phyloP scores from a whole-genome alignment of 768 basidiomycete genomes.

The Suillus lakei region DNA sequence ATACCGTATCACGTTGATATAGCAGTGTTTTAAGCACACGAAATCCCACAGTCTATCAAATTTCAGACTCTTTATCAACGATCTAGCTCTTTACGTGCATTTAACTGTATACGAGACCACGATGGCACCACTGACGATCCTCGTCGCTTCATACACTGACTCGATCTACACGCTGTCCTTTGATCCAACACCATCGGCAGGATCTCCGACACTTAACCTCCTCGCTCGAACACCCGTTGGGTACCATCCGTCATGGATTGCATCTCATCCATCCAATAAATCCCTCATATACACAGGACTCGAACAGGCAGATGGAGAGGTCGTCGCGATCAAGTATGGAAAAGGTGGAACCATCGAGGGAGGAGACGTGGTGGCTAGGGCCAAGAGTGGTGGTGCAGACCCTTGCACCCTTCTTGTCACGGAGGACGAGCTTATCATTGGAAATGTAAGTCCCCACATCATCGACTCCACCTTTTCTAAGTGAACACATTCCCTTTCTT shows the following conservation, averaged over 20 bases:
- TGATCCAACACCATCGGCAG: conserved; percentile 60
- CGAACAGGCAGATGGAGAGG: conserved; percentile 69
- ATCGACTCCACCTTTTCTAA: neutral
- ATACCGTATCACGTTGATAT: neutral
- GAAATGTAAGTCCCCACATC: conserved; percentile 62
- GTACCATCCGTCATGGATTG: conserved; percentile 78
- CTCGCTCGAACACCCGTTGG: conserved; percentile 54
- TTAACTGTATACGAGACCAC: neutral
- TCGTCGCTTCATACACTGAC: conserved; percentile 70
- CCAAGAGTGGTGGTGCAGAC: conserved; percentile 57
- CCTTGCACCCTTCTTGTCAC: conserved; percentile 69
- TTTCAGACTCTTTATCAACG: neutral
- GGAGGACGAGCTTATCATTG: conserved; percentile 62
- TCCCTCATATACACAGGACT: conserved; percentile 68
- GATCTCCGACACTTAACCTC: conserved; percentile 54
- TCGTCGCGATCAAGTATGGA: conserved; percentile 63
- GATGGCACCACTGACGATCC: conserved; percentile 43
- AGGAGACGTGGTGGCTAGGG: conserved; percentile 52
- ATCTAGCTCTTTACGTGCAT: neutral
- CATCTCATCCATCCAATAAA: conserved; percentile 57
- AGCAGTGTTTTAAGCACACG: neutral
- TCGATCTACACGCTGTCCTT: conserved; percentile 68
- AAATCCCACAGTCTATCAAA: neutral
- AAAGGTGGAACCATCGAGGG: conserved; percentile 37
- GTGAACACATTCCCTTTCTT: neutral